These are phyloP conservation scores for Wallacemonas collosoma DNA, from an alignment of 208 protist species.

Conservation along the genomic window DNA sequence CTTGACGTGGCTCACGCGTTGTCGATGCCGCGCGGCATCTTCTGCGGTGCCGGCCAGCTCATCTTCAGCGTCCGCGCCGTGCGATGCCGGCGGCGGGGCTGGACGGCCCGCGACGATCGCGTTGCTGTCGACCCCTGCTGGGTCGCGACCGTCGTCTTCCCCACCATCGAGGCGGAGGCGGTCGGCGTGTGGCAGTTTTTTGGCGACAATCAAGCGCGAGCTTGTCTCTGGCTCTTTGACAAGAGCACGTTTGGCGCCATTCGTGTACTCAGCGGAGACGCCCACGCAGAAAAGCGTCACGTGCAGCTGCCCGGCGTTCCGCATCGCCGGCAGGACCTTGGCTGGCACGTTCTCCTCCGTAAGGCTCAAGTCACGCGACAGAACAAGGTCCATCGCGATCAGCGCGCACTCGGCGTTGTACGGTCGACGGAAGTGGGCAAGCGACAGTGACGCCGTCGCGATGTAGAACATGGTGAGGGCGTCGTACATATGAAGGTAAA, in stretches of 20 bases:
- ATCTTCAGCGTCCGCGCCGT: not conserved
- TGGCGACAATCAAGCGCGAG: slow-evolving; percentile 67
- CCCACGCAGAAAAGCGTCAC: slow-evolving; percentile 84
- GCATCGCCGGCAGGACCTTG: slow-evolving; percentile 73
- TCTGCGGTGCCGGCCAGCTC: not conserved
- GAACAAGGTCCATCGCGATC: slow-evolving; percentile 59
- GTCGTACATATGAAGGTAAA: slow-evolving; percentile 89
- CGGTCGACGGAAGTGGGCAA: slow-evolving; percentile 75
- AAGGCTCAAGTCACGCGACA: slow-evolving; percentile 79
- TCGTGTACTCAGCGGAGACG: slow-evolving; percentile 20
- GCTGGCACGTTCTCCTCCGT: slow-evolving; percentile 66
- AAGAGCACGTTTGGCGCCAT: slow-evolving; percentile 5
- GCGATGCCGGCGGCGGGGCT: not conserved
- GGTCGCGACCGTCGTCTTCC: not conserved
- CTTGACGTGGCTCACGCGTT: slow-evolving; percentile 72
- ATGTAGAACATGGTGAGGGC: slow-evolving; percentile 92
- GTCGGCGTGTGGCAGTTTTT: slow-evolving; percentile 66
- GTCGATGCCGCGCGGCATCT: slow-evolving; percentile 49
- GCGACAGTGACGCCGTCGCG: slow-evolving; percentile 51
- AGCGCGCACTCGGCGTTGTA: slow-evolving; percentile 61
- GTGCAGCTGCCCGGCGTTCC: slow-evolving; percentile 81
- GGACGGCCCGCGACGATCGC: not conserved
- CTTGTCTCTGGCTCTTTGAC: slow-evolving; percentile 15
- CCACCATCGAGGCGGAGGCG: slow-evolving; percentile 22
- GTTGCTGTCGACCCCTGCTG: not conserved